A percentile compares a stretch with the other conserved stretches of the same genome.
These are phyloP conservation scores for Yarrowia alimentaria DNA, from an alignment of 805 yeast species.

Conservation along the genomic window DNA sequence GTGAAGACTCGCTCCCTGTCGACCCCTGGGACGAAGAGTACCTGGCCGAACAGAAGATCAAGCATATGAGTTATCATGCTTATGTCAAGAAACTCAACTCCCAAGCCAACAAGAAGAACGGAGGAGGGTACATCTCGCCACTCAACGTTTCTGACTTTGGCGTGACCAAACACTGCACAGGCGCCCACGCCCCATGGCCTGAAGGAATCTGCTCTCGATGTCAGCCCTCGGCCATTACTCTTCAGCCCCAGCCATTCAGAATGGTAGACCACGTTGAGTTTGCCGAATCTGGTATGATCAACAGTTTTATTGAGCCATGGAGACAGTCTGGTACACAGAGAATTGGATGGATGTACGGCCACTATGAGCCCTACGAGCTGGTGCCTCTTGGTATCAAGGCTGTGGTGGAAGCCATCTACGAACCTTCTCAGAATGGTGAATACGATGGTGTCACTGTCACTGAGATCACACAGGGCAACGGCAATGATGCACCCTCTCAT, in stretches of 20 bases:
- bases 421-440: slow-evolving; percentile 85
- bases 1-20: slow-evolving; percentile 92
- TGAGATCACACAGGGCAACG: slow-evolving; percentile 48
- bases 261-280: slow-evolving; percentile 98
- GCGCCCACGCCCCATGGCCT: slow-evolving; percentile 94
- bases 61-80: slow-evolving; percentile 86
- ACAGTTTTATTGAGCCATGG: slow-evolving; percentile 89
- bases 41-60: slow-evolving; percentile 70
- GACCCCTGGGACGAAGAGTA: slow-evolving; percentile 92
- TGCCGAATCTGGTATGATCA: slow-evolving; percentile 67
- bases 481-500: slow-evolving; percentile 6
- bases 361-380: slow-evolving; percentile 70
- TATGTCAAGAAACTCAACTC: slow-evolving; percentile 71
- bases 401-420: slow-evolving; percentile 89
- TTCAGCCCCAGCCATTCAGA: slow-evolving; percentile 84
- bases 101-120: slow-evolving; percentile 53
- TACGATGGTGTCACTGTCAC: slow-evolving; percentile 78
- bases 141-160: slow-evolving; percentile 66
- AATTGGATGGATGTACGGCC: slow-evolving; percentile 80
- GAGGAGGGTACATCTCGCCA: slow-evolving; percentile 66
- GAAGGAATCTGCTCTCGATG: slow-evolving; percentile 92
- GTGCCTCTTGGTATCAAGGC: slow-evolving; percentile 95
- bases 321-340: slow-evolving; percentile 84
- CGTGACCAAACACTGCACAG: slow-evolving; percentile 59
- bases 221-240: slow-evolving; percentile 92